Percentiles rank a stretch among this genome's conserved stretches.
phyloP scores from a whole-genome alignment of 2,329 filamentous ascomycete genomes.

The Claviceps arundinis region DNA sequence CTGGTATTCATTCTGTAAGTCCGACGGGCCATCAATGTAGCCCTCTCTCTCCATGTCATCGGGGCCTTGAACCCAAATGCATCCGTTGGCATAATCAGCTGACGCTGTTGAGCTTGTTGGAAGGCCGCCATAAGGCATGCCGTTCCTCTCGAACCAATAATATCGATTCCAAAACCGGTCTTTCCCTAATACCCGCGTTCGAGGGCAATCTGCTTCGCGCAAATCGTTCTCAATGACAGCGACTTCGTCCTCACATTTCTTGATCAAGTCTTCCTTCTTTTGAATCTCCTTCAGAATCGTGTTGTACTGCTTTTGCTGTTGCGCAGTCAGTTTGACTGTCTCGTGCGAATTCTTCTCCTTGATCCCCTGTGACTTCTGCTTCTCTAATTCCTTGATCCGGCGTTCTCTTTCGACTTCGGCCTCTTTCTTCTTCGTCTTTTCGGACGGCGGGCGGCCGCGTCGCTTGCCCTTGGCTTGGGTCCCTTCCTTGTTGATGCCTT shows the following conservation, averaged over 20 bases:
- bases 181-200: conserved; percentile 78
- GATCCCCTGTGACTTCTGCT: conserved; percentile 33
- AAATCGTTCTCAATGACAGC: conserved; percentile 79
- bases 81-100: conserved; percentile 84
- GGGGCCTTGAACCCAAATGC: conserved; percentile 92
- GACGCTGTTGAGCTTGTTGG: conserved; percentile 77
- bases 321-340: conserved; percentile 47
- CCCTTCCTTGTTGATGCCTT: conserved; percentile 60
- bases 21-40: conserved; percentile 65
- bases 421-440: conserved; percentile 67
- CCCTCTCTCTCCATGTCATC: conserved; percentile 77
- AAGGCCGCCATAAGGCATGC: conserved; percentile 87
- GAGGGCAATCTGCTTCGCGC: conserved; percentile 83
- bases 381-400: conserved; percentile 62
- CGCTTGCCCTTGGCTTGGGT: conserved; percentile 40
- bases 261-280: conserved; percentile 69
- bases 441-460: conserved; percentile 42
- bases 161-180: conserved; percentile 98
- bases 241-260: conserved; percentile 75
- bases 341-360: conserved; percentile 51
- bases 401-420: conserved; percentile 36
- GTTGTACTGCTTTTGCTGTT: conserved; percentile 78
- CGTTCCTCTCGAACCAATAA: conserved; percentile 98
- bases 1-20: conserved; percentile 63
- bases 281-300: conserved; percentile 82